Base-by-base conservation (phyloP, 2,329 filamentous ascomycete species). In the Xylaria sp. region DNA sequence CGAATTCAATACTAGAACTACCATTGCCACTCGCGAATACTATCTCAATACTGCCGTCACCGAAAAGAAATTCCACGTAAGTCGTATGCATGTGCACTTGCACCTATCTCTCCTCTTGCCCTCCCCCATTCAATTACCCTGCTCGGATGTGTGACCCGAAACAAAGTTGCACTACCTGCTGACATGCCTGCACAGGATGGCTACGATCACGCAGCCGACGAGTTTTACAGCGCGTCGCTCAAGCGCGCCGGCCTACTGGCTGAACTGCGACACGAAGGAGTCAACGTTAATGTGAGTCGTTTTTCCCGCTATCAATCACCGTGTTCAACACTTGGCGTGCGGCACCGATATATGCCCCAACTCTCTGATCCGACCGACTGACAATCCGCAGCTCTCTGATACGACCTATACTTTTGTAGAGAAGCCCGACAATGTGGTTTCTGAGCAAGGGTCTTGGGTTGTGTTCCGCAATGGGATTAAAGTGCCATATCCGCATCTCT, bases 61-160 rank as follows among this genome's bases (percentile, higher is more conserved):
- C n/a, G 78, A 85, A 45, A 80, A 81, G 46, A 78, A 76, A 61
- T 80, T 77, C 60, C 66, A 77, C 71, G 83, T 85, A 80, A 70
- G 81, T 76, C 69, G 70, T 65, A 66, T 63, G 70, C 69, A 63
- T 39, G 30, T 34, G 55, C 53, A 25, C 32, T 7, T 41, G 34
- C 53, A 28, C 34, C 46, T 55, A 9, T n/a, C 52, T 60, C 8
- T 9, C 57, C 45, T 70, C 67, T 58, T 63, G 46, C 43, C 55
- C 43, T 60, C 56, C 43, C 59, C 56, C n/a, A 45, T 64, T 20
- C 60, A 61, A 15, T 58, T 59, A 48, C 58, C 58, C 36, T 67
- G 18, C 36, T 28, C 64, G 43, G 43, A 63, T 52, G 58, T 55
- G 34, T 45, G 57, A 52, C 65, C 58, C 46, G 45, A 55, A 52